These are phyloP conservation scores for Globisporangium cylindrosporum DNA, from an alignment of 352 stramenopile genomes.

Conservation along the genomic window DNA sequence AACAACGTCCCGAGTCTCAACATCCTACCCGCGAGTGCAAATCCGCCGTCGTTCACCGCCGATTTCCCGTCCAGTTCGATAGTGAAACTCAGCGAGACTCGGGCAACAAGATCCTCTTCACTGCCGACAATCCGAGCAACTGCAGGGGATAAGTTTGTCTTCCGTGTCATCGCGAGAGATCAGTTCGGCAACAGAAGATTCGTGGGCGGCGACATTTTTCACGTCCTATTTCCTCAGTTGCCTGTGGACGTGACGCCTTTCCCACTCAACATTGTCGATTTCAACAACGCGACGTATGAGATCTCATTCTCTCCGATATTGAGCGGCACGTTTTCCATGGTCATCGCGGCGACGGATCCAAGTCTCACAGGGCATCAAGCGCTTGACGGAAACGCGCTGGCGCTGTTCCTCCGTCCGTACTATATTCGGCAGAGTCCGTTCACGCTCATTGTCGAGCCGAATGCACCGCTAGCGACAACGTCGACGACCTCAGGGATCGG, in stretches of 20 bases:
- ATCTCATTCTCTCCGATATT: slow-evolving; percentile 34
- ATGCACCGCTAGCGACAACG: slow-evolving; percentile 21
- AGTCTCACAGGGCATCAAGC: slow-evolving; percentile 18
- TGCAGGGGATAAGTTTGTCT: slow-evolving; percentile 23
- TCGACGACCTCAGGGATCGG: slow-evolving; percentile 36
- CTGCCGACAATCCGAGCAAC: slow-evolving; percentile 12
- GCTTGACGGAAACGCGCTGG: slow-evolving; percentile 22
- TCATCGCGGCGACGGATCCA: slow-evolving; percentile 30
- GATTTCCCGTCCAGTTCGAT: slow-evolving; percentile 21
- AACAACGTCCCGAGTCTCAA: slow-evolving; percentile 53
- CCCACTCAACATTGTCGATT: slow-evolving; percentile 27
- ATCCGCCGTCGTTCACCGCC: slow-evolving; percentile 37
- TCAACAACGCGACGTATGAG: slow-evolving; percentile 38
- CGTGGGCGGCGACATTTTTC: slow-evolving; percentile 36
- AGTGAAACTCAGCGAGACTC: not conserved
- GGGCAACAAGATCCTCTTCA: not conserved
- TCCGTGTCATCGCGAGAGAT: slow-evolving; percentile 40
- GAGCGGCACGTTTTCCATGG: slow-evolving; percentile 38
- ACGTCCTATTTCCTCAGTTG: slow-evolving; percentile 36
- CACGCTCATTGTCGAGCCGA: slow-evolving; percentile 36
- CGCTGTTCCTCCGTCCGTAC: slow-evolving; percentile 32
- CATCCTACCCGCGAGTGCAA: slow-evolving; percentile 29
- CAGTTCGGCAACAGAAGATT: slow-evolving; percentile 34
- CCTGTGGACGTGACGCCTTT: slow-evolving; percentile 7
- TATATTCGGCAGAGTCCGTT: slow-evolving; percentile 48